These are phyloP conservation scores for Xylariaceae sp. DNA, from an alignment of 2,329 filamentous ascomycete species.

Conservation along the genomic window DNA sequence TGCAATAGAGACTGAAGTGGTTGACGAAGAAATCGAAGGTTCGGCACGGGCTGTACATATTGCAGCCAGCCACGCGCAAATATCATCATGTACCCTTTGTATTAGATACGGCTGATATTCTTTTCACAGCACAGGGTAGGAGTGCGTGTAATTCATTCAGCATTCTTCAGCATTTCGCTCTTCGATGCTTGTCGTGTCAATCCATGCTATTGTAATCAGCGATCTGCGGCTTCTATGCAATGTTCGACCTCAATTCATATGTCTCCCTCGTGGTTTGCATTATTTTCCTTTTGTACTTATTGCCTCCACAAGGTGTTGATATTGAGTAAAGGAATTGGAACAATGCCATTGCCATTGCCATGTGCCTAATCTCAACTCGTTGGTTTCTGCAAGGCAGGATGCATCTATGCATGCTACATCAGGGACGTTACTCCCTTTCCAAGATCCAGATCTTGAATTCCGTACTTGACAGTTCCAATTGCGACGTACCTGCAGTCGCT, in stretches of 20 bases:
- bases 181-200: conserved; percentile 1
- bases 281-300: not conserved
- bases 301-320: too few species aligned
- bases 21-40: conserved; percentile 17
- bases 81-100: conserved; percentile 22
- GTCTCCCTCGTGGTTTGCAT: not conserved
- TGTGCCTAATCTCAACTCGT: not conserved
- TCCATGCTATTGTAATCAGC: not conserved
- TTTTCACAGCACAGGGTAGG: conserved; percentile 8
- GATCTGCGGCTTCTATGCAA: not conserved
- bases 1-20: conserved; percentile 18
- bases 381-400: too few species aligned
- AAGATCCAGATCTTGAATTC: too few species aligned
- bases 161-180: conserved; percentile 11
- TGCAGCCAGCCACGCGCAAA: conserved; percentile 20
- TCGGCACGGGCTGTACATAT: conserved; percentile 7
- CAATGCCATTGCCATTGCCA: not conserved
- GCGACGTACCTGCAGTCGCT: too few species aligned
- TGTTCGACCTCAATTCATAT: not conserved
- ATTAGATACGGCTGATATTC: conserved; percentile 25
- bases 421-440: too few species aligned
- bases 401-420: too few species aligned
- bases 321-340: too few species aligned
- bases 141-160: conserved; percentile 10
- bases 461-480: too few species aligned